These are phyloP conservation scores for Bacidia gigantensis DNA, from an alignment of 495 filamentous ascomycete genomes.

Conservation along the genomic window DNA sequence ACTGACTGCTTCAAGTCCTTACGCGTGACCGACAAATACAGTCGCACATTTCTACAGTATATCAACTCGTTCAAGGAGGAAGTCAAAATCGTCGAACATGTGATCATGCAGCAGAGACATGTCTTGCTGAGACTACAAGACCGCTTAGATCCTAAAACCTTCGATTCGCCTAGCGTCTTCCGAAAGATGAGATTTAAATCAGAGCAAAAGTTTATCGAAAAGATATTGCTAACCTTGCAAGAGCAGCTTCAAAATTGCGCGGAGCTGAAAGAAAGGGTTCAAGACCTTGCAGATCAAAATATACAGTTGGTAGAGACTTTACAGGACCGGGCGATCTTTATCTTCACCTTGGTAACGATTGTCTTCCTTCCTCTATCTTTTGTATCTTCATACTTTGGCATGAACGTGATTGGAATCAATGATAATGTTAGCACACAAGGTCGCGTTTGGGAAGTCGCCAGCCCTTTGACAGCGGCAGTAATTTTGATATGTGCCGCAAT, in stretches of 20 bases:
- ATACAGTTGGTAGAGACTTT: constrained; percentile 10
- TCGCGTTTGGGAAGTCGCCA: constrained; percentile 2
- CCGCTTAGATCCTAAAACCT: constrained; percentile 3
- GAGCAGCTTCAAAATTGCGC: constrained; percentile 3
- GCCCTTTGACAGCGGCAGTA: neutral
- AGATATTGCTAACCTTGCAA: neutral
- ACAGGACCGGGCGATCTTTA: constrained; percentile 16
- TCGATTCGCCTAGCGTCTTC: constrained; percentile 4
- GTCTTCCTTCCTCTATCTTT: constrained; percentile 25
- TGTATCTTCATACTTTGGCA: constrained; percentile 21
- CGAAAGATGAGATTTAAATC: constrained; percentile 7
- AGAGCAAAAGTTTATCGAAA: constrained; percentile 9
- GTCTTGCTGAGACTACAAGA: neutral
- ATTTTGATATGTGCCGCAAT: neutral
- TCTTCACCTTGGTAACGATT: constrained; percentile 26
- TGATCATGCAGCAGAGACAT: constrained; percentile 3
- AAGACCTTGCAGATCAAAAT: constrained; percentile 6
- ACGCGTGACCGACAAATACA: constrained; percentile 6
- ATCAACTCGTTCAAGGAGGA: constrained; percentile 10
- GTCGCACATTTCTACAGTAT: constrained; percentile 5
- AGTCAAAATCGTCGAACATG: constrained; percentile 3
- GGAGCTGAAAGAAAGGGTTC: constrained; percentile 5
- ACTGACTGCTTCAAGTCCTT: no score
- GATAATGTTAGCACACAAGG: neutral
- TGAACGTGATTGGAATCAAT: constrained; percentile 18